Base-by-base conservation (phyloP, 2,329 filamentous ascomycete genomes). In the Trichoderma sp. region DNA sequence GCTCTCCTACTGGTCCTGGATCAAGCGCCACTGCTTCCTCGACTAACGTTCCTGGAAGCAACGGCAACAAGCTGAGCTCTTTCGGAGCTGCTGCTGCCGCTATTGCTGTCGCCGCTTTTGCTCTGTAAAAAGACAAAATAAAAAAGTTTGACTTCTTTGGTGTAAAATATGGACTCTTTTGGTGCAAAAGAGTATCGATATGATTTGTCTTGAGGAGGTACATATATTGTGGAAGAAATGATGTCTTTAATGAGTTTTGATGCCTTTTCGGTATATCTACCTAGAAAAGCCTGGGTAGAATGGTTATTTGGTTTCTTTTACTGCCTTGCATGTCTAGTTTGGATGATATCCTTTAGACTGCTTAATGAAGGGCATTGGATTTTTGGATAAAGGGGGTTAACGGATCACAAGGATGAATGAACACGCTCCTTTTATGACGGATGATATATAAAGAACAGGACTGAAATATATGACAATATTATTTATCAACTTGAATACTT, bases 1-100 rank as follows among this genome's bases (percentile, higher is more conserved):
- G 66, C 53, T 62, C 67, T 35, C 45, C 75, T 3, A n/a, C 68
- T 31, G 56, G 53, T 67, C 71, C 77, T 38, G 78, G 81, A 60
- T 75, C 71, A 38, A 73, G 76, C 41, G 76, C 76, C n/a, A 76
- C 77, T 71, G 68, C 71, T 56, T 74, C 73, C 27, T 38, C 33
- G 50, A 45, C 75, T 21, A 75, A 41, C 12, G 11, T 77, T 18
- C 71, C 77, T 14, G 45, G 67, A 68, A 75, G 50, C 69, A 71
- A 75, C 29, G 79, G 74, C 7, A 78, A 72, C 77, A 79, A 77
- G 72, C 78, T 84, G 65, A 81, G 81, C 78, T 82, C 82, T 0
- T 72, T 83, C 24, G 81, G 79, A 6, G 83, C 82, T 21, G 83
- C 80, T 11, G 81, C 78, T 4, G 77, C 81, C 4, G 83, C 82